These are phyloP conservation scores for Vaccinium macrocarpon DNA, from an alignment of 148 eudicot species.

Conservation along the genomic window DNA sequence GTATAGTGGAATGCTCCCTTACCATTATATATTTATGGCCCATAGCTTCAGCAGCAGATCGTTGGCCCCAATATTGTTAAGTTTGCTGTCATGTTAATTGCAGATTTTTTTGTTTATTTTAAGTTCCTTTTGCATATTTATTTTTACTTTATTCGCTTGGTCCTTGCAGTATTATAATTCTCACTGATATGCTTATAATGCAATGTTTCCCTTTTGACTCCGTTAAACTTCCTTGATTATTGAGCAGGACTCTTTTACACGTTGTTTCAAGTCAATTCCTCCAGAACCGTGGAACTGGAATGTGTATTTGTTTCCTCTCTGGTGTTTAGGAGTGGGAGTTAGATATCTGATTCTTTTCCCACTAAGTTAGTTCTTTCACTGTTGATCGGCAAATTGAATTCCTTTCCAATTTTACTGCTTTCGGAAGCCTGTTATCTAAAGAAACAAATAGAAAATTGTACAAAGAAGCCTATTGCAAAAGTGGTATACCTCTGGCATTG, in stretches of 20 bases:
- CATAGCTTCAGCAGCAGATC: background rate
- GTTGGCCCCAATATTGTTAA: background rate
- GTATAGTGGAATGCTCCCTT: background rate
- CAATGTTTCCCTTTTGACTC: slow-evolving; percentile 6
- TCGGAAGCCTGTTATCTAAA: background rate
- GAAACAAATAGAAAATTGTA: background rate
- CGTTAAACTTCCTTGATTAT: slow-evolving; percentile 14
- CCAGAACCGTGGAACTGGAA: slow-evolving; percentile 99
- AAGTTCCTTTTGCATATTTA: background rate
- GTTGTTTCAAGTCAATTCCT: slow-evolving; percentile 97
- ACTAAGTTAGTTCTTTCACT: slow-evolving; percentile 39
- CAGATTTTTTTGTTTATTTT: background rate
- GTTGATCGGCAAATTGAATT: background rate
- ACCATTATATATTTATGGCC: background rate
- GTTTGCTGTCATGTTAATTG: background rate
- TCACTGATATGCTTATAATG: background rate
- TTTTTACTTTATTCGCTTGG: background rate
- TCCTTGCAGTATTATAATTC: background rate
- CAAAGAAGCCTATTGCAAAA: background rate
- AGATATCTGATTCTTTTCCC: slow-evolving; percentile 90
- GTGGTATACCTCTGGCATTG: background rate
- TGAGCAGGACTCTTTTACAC: slow-evolving; percentile 92
- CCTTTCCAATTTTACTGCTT: background rate
- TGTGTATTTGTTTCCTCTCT: slow-evolving; percentile 84
- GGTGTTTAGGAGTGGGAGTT: slow-evolving; percentile 84